These are phyloP conservation scores for Xylaria castorea DNA, from an alignment of 495 filamentous ascomycete genomes.

Conservation along the genomic window DNA sequence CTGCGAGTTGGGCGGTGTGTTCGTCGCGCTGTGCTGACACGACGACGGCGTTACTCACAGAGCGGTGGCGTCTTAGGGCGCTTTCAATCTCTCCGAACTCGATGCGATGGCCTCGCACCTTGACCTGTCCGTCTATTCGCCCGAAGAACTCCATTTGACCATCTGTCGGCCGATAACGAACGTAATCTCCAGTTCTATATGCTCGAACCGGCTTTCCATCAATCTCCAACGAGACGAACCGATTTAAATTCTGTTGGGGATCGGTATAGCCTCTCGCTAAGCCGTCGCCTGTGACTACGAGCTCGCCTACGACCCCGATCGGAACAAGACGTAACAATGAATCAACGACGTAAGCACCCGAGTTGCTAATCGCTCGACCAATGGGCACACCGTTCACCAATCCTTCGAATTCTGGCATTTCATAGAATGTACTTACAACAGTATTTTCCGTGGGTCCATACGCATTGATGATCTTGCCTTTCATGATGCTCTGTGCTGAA, in stretches of 20 bases:
- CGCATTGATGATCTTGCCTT: slow-evolving; percentile 51
- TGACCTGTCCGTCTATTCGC: slow-evolving; percentile 37
- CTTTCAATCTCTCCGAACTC: slow-evolving; percentile 38
- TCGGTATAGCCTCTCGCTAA: slow-evolving; percentile 22
- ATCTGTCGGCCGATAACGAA: background rate
- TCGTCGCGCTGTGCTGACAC: background rate
- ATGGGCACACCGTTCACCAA: slow-evolving; percentile 26
- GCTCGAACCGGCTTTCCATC: background rate
- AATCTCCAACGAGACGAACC: background rate
- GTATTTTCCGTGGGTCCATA: slow-evolving; percentile 62
- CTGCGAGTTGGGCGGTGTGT: background rate
- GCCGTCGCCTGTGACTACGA: slow-evolving; percentile 28
- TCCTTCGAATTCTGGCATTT: slow-evolving; percentile 11
- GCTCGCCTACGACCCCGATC: slow-evolving; percentile 26
- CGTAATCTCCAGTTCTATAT: slow-evolving; percentile 25
- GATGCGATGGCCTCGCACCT: slow-evolving; percentile 37
- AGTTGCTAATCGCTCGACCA: slow-evolving; percentile 25
- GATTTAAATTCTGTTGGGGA: background rate
- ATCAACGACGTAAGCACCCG: slow-evolving; percentile 29
- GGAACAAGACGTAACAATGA: slow-evolving; percentile 11
- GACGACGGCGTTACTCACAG: slow-evolving; percentile 1
- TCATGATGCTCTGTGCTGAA: slow-evolving; percentile 36
- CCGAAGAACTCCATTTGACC: slow-evolving; percentile 20
- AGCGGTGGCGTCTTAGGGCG: background rate
- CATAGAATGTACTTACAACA: slow-evolving; percentile 48